These are phyloP conservation scores for Hyparrhenia diplandra DNA, from an alignment of 176 grass and related monocot genomes.

Conservation along the genomic window DNA sequence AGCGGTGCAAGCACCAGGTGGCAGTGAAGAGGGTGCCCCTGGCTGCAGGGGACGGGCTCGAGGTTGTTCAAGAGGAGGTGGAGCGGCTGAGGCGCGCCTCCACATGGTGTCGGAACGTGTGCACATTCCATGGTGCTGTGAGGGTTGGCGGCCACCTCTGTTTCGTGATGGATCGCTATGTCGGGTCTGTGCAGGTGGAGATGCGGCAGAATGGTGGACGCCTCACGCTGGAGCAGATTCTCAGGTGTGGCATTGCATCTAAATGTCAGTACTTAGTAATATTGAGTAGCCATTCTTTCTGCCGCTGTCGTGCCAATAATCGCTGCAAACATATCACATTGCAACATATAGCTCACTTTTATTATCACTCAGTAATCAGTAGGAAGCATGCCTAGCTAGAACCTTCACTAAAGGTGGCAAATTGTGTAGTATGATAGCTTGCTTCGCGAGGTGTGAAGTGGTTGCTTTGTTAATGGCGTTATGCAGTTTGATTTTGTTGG, in stretches of 20 bases:
- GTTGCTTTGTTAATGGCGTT: not conserved
- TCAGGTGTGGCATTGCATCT: conserved; percentile 68
- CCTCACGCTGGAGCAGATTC: conserved; percentile 96
- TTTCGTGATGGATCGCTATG: conserved; percentile 85
- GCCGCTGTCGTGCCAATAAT: not conserved
- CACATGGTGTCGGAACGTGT: conserved; percentile 83
- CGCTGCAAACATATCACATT: not conserved
- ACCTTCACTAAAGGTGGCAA: not conserved
- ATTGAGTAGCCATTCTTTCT: not conserved
- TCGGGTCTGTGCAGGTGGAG: conserved; percentile 72
- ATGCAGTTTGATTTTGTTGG: not conserved
- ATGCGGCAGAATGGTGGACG: conserved; percentile 95
- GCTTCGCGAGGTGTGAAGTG: not conserved
- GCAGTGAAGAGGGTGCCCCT: conserved; percentile 81
- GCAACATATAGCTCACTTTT: not conserved
- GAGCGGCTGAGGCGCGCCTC: conserved; percentile 71
- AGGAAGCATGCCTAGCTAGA: conserved; percentile 4
- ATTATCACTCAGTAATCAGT: not conserved
- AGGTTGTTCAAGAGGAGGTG: conserved; percentile 63
- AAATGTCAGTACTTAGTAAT: conserved; percentile 1
- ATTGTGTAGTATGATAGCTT: conserved; percentile 12
- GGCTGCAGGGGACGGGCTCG: conserved; percentile 42
- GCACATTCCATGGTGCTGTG: conserved; percentile 68
- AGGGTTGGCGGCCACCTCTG: conserved; percentile 63
- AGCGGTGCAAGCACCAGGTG: conserved; percentile 84